phyloP scores from a whole-genome alignment of 768 basidiomycete genomes.

The Strobilomyces dryophilus region DNA sequence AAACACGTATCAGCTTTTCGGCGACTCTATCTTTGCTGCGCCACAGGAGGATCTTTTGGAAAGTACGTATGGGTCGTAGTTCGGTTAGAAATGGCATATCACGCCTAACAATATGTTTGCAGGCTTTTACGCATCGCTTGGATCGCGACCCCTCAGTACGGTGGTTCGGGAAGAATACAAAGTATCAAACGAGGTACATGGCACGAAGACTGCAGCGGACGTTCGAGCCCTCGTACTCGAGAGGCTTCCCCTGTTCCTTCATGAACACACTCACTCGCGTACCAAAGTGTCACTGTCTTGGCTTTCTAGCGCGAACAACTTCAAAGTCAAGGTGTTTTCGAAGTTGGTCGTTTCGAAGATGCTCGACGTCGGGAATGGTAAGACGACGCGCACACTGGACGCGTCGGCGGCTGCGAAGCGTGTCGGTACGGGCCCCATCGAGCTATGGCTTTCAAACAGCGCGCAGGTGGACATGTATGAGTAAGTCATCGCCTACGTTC shows the following conservation, averaged over 20 bases:
- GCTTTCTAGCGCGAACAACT: conserved; percentile 60
- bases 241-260: conserved; percentile 84
- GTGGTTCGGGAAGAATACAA: conserved; percentile 78
- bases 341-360: conserved; percentile 62
- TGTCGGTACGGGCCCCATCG: conserved; percentile 54
- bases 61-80: conserved; percentile 37
- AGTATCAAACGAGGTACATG: conserved; percentile 47
- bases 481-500: conserved; percentile 44
- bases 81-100: background rate
- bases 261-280: conserved; percentile 74
- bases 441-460: conserved; percentile 74
- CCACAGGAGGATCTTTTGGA: conserved; percentile 92
- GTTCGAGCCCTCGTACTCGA: conserved; percentile 68
- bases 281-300: conserved; percentile 61
- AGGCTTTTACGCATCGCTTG: conserved; percentile 77
- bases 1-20: conserved; percentile 74
- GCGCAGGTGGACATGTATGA: conserved; percentile 87
- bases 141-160: conserved; percentile 66
- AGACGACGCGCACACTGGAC: conserved; percentile 53
- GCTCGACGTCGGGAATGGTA: conserved; percentile 48
- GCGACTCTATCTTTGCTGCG: conserved; percentile 68
- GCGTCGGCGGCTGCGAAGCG: conserved; percentile 68
- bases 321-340: conserved; percentile 64
- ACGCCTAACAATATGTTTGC: background rate
- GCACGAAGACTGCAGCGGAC: conserved; percentile 46